phyloP scores from a whole-genome alignment of 2,329 filamentous ascomycete species.

The Colletotrichum noveboracense region DNA sequence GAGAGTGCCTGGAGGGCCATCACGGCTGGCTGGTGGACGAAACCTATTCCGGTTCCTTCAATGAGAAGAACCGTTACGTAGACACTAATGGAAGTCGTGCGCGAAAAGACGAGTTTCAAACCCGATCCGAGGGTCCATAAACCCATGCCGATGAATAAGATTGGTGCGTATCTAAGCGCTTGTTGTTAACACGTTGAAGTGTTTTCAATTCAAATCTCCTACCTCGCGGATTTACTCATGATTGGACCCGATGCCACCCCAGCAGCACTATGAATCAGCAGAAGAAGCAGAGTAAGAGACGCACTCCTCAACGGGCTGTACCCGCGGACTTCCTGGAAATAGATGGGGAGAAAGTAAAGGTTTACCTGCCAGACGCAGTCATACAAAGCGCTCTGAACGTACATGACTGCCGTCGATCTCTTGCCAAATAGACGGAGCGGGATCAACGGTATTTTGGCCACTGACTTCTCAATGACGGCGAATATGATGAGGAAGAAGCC shows the following conservation, averaged over 20 bases:
- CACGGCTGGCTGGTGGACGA: neutral
- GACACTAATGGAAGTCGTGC: neutral
- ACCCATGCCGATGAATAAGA: neutral
- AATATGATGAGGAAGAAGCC: neutral
- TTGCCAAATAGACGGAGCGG: neutral
- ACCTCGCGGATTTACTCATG: neutral
- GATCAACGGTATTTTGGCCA: neutral
- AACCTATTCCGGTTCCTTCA: neutral
- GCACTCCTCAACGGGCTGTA: neutral
- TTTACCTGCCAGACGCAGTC: neutral
- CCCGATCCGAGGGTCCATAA: neutral
- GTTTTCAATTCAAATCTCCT: neutral
- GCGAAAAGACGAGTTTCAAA: neutral
- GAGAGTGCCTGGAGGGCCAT: neutral
- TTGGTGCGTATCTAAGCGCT: neutral
- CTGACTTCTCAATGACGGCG: neutral
- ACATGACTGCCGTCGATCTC: neutral
- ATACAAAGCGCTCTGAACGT: neutral
- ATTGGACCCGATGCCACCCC: neutral
- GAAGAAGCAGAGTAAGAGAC: neutral
- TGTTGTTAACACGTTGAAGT: neutral
- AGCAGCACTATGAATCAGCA: neutral
- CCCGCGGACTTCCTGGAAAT: neutral
- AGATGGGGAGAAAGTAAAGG: neutral
- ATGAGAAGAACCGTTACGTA: neutral